These are phyloP conservation scores for Claviceps africana DNA, from an alignment of 2,329 filamentous ascomycete genomes.

Conservation along the genomic window DNA sequence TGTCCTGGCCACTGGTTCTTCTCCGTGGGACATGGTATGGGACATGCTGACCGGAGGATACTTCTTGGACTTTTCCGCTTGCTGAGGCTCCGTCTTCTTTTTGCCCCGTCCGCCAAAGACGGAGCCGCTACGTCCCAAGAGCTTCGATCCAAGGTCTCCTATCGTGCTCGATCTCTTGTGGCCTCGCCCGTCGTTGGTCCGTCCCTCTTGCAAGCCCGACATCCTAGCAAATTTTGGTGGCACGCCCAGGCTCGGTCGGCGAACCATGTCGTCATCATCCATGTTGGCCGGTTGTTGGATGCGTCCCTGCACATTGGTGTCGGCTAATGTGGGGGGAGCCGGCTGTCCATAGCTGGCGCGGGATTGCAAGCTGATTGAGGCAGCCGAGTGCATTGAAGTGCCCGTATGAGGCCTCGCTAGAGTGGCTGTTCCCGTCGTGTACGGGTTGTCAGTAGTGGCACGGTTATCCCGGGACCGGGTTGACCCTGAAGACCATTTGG, in stretches of 20 bases:
- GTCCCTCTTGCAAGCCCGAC: constrained; percentile 41
- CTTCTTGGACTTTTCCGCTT: constrained; percentile 49
- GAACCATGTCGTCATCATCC: constrained; percentile 57
- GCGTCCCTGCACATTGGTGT: constrained; percentile 77
- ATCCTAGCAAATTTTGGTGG: constrained; percentile 45
- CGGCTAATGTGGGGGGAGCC: constrained; percentile 70
- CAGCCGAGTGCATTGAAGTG: constrained; percentile 58
- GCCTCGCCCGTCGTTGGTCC: constrained; percentile 31
- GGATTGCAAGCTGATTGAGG: constrained; percentile 49
- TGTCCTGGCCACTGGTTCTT: constrained; percentile 35
- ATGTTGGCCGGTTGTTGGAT: constrained; percentile 62
- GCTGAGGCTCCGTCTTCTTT: constrained; percentile 31
- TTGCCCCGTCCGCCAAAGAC: constrained; percentile 54
- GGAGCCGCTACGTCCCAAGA: constrained; percentile 73
- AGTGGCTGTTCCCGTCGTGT: constrained; percentile 29
- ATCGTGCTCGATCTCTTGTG: constrained; percentile 64
- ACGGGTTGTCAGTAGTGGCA: constrained; percentile 25
- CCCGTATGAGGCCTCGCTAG: constrained; percentile 60
- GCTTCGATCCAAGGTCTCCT: constrained; percentile 67
- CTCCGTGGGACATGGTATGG: constrained; percentile 47
- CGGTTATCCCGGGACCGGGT: constrained; percentile 20
- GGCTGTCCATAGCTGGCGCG: constrained; percentile 72
- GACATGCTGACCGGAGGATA: constrained; percentile 92
- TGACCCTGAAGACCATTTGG: constrained; percentile 25
- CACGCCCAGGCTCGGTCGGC: constrained; percentile 47